A percentile compares a stretch with the other conserved stretches of the same genome.
phyloP scores from a whole-genome alignment of 192 early-diverging fungal genomes.

The Linnemannia schmuckeri region DNA sequence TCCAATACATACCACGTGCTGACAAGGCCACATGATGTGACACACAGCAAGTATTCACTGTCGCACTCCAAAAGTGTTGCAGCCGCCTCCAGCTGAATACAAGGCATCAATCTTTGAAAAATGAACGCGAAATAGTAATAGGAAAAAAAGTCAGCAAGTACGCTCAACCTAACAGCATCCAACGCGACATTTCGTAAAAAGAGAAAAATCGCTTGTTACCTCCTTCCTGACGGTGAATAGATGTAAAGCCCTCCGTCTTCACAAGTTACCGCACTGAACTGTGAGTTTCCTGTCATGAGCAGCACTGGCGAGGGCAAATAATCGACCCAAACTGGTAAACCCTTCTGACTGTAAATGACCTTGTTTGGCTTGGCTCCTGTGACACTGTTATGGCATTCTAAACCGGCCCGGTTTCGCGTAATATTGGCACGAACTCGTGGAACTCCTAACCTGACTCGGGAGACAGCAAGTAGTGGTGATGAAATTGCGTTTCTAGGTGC shows the following conservation, averaged over 20 bases:
- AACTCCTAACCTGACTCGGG: constrained; percentile 60
- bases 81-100: constrained; percentile 72
- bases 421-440: constrained; percentile 62
- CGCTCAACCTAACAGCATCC: not conserved
- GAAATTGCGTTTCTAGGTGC: constrained; percentile 49
- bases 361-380: constrained; percentile 52
- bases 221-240: constrained; percentile 77
- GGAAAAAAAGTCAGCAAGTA: not conserved
- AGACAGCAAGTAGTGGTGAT: constrained; percentile 57
- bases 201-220: constrained; percentile 52
- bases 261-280: constrained; percentile 73
- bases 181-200: not conserved
- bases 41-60: constrained; percentile 71
- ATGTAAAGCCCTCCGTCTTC: constrained; percentile 76
- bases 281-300: constrained; percentile 69
- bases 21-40: constrained; percentile 73
- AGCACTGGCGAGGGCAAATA: constrained; percentile 69
- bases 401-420: constrained; percentile 35
- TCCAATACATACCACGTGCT: constrained; percentile 70
- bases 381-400: constrained; percentile 52
- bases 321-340: constrained; percentile 69
- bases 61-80: constrained; percentile 70
- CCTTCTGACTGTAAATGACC: constrained; percentile 64
- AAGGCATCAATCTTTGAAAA: constrained; percentile 72
- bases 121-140: not conserved